Evolutionary conservation across 2,329 filamentous ascomycete genomes (phyloP), one percentile per base, ranked within the genome.

Genomic region (Plenodomus biglobosus): DNA sequence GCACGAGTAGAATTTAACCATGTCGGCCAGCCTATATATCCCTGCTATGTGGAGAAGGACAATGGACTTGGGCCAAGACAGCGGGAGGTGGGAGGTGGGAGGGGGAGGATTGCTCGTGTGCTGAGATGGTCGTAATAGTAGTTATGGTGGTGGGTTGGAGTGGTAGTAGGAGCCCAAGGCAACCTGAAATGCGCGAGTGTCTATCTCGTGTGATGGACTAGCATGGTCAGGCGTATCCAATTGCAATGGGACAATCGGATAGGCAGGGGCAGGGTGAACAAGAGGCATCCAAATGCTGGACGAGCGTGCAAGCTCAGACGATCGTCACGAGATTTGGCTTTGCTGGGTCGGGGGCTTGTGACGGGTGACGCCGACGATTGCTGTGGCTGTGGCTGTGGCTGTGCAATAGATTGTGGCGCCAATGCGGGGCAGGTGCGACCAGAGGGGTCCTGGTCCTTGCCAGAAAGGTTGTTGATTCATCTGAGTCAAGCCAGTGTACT

Each of bases 1-100:
- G 62, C 68, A 71, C 39, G 71, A 73, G 72, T 78, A 79, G 71
- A 79, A 77, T 66, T 78, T 78, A 59, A 80, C 77, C 77, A 80
- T 80, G 15, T 34, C 40, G 43, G 17, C 35, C 35, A 17, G 16
- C 53, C 22, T 44, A n/a, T n/a, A n/a, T n/a, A n/a, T n/a, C n/a
- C n/a, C n/a, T 15, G n/a, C 21, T 40, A 13, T 16, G 11, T 32
- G 6, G 6, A 32, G 6, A 32, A 10, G 7, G 27, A 32, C 6
- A 11, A 15, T 15, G 3, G 27, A 32, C 27, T 15, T 15, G 13
- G 27, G 22, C 5, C 22, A 11, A 24, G 22, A 24, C 6, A 5
- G 5, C 11, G 22, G 5, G 22, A 6, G 11, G 11, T 24, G 22
- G 22, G 22, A n/a, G n/a, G n/a, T n/a, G n/a, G n/a, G n/a, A n/a